Base-by-base conservation (phyloP, 768 basidiomycete species). In the Floccularia luteovirens region DNA sequence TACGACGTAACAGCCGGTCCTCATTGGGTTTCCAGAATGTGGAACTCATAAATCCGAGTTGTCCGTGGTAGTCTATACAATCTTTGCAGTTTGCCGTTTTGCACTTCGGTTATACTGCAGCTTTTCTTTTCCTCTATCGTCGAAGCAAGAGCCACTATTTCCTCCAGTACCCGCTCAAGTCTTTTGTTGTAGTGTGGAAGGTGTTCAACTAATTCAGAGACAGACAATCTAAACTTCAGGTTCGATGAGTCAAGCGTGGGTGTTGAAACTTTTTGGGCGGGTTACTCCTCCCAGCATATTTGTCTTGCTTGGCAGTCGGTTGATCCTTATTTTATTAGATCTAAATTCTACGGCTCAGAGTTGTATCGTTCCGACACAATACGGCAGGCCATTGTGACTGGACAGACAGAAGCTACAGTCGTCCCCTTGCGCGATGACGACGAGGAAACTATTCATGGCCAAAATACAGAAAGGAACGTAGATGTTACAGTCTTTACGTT, bases 401-500 rank as follows among this genome's bases (percentile, higher is more conserved):
- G 42, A n/a, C 47, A 56, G 31, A 52, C 48, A 2, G 42, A 56
- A 30, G 44, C 53, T 3, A 46, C 47, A 12, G 37, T 41, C 2
- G 28, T 47, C 1, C 25, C 50, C 12, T 28, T 42, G 24, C 41
- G 37, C 3, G 52, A 56, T 3, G 48, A 49, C 12, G 57, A 58
- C 43, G 52, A 55, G 13, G 47, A 48, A 24, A 57, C 55, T 3
- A 52, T 57, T 32, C 54, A 49, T 35, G 47, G 39, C 21, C 38
- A 36, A 28, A 39, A 23, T 33, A 38, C 36, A 20, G 49, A 51
- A 21, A 34, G 27, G 27, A 30, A 30, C 10, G 10, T 30, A 30
- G 27, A 10, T 8, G 27, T 14, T 30, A 49, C 16, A 45, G 39
- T 10, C 25, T 59, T 2, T 69, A 69, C 44, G 58, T 63, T 25